These are phyloP conservation scores for Hansenula sp. DNA, from an alignment of 1,139 yeast genomes.

Conservation along the genomic window DNA sequence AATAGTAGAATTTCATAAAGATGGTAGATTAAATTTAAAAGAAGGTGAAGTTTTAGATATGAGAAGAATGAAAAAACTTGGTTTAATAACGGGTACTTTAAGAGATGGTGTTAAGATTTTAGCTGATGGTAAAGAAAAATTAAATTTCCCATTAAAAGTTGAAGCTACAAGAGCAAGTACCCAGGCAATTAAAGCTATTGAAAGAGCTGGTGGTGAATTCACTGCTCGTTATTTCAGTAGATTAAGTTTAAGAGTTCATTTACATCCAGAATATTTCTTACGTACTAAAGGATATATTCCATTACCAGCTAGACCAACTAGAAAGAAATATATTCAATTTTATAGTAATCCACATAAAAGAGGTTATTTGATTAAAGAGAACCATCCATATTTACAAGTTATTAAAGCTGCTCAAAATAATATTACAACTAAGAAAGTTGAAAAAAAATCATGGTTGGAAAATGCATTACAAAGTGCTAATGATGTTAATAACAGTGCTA, in stretches of 20 bases:
- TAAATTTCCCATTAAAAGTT: conserved; percentile 59
- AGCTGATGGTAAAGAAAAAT: conserved; percentile 58
- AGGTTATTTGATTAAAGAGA: conserved; percentile 59
- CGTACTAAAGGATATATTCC: conserved; percentile 76
- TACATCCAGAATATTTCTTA: conserved; percentile 68
- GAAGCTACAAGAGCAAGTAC: conserved; percentile 81
- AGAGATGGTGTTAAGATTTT: conserved; percentile 81
- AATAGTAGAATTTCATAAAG: conserved; percentile 58
- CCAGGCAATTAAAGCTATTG: conserved; percentile 70
- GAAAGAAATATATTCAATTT: conserved; percentile 72
- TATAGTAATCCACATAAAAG: conserved; percentile 69
- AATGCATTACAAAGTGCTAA: conserved; percentile 20
- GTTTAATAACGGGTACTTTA: conserved; percentile 66
- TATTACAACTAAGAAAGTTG: conserved; percentile 5
- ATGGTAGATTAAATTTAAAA: conserved; percentile 57
- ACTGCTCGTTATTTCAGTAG: conserved; percentile 67
- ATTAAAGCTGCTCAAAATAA: conserved; percentile 22
- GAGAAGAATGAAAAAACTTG: conserved; percentile 64
- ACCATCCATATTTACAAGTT: conserved; percentile 26
- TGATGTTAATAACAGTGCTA: conserved; percentile 14
- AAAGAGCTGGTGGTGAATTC: conserved; percentile 65
- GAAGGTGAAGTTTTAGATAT: conserved; percentile 58
- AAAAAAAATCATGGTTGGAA: conserved; percentile 22
- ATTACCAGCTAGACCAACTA: conserved; percentile 79
- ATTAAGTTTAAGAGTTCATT: conserved; percentile 67